Conservation (phyloP, 2,329 filamentous ascomycete species). For the Anthostomella pinea region DNA sequence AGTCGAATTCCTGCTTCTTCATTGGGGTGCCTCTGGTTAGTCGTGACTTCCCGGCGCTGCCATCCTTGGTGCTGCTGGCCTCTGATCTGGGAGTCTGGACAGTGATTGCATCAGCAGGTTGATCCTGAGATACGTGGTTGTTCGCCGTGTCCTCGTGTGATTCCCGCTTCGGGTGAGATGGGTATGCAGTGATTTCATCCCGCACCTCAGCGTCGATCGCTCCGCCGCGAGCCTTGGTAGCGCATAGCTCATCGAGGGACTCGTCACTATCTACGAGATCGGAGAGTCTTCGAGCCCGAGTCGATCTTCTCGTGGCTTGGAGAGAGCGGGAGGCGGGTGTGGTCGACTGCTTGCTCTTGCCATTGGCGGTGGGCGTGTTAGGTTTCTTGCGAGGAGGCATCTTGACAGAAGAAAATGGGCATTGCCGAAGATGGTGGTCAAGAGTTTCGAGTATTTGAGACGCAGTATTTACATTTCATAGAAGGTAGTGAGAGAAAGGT, state of each 20-base stretch:
- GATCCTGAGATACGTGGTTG: too few relatives aligned
- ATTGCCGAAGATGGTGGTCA: not conserved
- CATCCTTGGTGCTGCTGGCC: constrained; percentile 14
- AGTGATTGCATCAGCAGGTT: constrained; percentile 9
- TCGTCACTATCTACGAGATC: not conserved
- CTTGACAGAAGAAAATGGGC: not conserved
- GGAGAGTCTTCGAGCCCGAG: constrained; percentile 5
- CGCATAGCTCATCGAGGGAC: constrained; percentile 12
- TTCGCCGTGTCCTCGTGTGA: constrained; percentile 1
- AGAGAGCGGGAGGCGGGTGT: not conserved
- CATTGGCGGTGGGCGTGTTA: not conserved
- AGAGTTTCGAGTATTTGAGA: too few relatives aligned
- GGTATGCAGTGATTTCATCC: constrained; percentile 6
- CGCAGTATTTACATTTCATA: too few relatives aligned
- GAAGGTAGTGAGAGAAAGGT: too few relatives aligned
- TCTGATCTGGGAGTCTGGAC: constrained; percentile 11
- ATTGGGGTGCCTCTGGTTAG: constrained; percentile 7
- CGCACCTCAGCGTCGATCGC: constrained; percentile 1
- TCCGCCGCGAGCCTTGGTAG: not conserved
- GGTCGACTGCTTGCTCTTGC: not conserved
- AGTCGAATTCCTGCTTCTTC: constrained; percentile 14
- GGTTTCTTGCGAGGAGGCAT: constrained; percentile 18
- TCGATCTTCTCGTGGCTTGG: constrained; percentile 10
- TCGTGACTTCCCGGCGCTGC: not conserved
- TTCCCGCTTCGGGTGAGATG: not conserved